These are phyloP conservation scores for Podaxis sp. DNA, from an alignment of 768 basidiomycete species.

Conservation along the genomic window DNA sequence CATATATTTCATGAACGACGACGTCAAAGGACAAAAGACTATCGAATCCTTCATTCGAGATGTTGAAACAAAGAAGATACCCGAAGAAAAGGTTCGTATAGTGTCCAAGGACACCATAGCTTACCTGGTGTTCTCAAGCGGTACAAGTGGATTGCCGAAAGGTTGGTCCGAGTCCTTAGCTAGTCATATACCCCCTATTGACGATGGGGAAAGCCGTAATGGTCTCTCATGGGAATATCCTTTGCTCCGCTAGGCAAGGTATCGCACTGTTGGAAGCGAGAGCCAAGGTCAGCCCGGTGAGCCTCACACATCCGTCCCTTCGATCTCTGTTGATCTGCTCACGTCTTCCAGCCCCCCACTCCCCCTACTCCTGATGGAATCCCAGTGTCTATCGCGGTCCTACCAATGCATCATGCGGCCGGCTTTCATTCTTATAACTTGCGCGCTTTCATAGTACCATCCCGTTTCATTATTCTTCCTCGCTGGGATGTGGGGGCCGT, in stretches of 20 bases:
- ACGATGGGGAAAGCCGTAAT: slow-evolving; percentile 50
- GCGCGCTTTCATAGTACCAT: slow-evolving; percentile 43
- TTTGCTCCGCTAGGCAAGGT: slow-evolving; percentile 40
- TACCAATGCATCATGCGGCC: slow-evolving; percentile 69
- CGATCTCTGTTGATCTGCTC: not conserved
- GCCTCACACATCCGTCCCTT: slow-evolving; percentile 15
- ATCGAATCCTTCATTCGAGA: slow-evolving; percentile 38
- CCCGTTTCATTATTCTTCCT: slow-evolving; percentile 51
- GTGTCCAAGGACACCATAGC: slow-evolving; percentile 56
- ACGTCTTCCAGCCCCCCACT: slow-evolving; percentile 31
- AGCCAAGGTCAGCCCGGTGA: slow-evolving; percentile 37
- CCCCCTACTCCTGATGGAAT: slow-evolving; percentile 42
- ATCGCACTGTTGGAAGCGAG: slow-evolving; percentile 28
- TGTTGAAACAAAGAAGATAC: slow-evolving; percentile 35
- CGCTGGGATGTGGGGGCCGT: slow-evolving; percentile 56
- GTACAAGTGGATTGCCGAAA: slow-evolving; percentile 75
- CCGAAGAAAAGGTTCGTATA: slow-evolving; percentile 40
- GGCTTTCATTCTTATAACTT: slow-evolving; percentile 54
- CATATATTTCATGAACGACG: slow-evolving; percentile 51
- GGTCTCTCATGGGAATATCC: slow-evolving; percentile 67
- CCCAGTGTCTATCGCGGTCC: slow-evolving; percentile 49
- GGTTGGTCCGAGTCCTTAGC: slow-evolving; percentile 33
- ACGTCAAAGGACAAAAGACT: slow-evolving; percentile 32
- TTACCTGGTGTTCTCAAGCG: slow-evolving; percentile 74
- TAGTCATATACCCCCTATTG: not conserved